Percentiles rank a stretch among this genome's conserved stretches.
phyloP scores from a whole-genome alignment of 2,329 filamentous ascomycete species.

The Aspergillus vadensis region DNA sequence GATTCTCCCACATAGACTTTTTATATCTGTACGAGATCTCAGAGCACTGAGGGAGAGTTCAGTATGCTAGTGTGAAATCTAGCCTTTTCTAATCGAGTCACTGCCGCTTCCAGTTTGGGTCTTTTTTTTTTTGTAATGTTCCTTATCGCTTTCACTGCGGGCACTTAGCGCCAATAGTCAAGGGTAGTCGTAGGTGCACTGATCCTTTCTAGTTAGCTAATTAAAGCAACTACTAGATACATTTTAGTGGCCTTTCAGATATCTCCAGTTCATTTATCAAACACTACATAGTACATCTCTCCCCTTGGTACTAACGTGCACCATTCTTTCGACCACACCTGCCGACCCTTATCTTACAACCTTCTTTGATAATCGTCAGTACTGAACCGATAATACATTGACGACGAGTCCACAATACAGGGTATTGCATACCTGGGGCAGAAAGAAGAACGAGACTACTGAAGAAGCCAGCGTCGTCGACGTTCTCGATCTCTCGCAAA shows the following conservation, averaged over 20 bases:
- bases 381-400: no score
- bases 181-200: neutral
- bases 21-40: conserved; percentile 25
- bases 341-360: no score
- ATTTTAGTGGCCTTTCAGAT: no score
- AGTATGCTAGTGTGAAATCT: neutral
- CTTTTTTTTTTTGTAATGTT: neutral
- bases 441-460: neutral
- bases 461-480: neutral
- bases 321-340: no score
- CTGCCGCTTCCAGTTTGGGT: neutral
- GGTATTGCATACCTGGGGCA: neutral
- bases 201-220: no score
- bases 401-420: no score
- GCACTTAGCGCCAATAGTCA: neutral
- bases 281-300: no score
- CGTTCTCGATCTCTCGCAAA: neutral
- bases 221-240: no score
- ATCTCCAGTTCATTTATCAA: neutral
- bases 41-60: neutral
- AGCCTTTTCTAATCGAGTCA: neutral
- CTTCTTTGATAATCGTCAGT: no score
- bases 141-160: neutral
- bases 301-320: no score
- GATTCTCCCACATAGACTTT: conserved; percentile 31